phyloP scores from a whole-genome alignment of 305 asterid genomes.

The Petunia hybrid region DNA sequence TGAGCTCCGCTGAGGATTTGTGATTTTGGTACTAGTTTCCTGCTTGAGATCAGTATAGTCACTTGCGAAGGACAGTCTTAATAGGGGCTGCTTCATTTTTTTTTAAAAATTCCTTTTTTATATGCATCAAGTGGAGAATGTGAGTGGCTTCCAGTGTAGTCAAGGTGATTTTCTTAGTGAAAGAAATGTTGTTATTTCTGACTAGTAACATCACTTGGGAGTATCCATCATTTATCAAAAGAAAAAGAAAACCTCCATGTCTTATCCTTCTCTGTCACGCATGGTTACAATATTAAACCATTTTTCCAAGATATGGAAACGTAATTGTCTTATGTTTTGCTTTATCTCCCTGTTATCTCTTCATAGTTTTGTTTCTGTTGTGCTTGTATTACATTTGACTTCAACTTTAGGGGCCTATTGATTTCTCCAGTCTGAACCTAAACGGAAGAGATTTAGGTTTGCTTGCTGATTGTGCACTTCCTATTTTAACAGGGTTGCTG shows the following conservation, averaged over 20 bases:
- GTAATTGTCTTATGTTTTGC: neutral
- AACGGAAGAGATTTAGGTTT: neutral
- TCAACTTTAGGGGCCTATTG: neutral
- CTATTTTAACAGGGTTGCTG: constrained; percentile 18
- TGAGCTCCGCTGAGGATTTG: constrained; percentile 6
- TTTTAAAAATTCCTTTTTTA: neutral
- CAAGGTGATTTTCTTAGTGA: constrained; percentile 10
- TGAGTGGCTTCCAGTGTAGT: neutral
- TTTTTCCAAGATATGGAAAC: neutral
- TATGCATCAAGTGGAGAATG: neutral
- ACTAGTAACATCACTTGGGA: neutral
- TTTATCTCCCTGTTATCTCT: neutral
- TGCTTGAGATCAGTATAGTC: neutral
- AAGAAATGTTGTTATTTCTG: constrained; percentile 12
- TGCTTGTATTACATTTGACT: constrained; percentile 16
- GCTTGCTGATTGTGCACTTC: constrained; percentile 23
- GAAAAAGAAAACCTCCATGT: constrained; percentile 2
- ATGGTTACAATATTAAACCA: neutral
- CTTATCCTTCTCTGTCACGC: neutral
- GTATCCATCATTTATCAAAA: neutral
- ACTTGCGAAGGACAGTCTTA: neutral
- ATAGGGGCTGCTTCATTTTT: neutral
- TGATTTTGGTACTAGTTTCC: constrained; percentile 16
- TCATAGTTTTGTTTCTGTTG: neutral
- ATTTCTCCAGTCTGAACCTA: constrained; percentile 22